These are phyloP conservation scores for Microstegium vimineum DNA, from an alignment of 176 grass and related monocot species.

Conservation along the genomic window DNA sequence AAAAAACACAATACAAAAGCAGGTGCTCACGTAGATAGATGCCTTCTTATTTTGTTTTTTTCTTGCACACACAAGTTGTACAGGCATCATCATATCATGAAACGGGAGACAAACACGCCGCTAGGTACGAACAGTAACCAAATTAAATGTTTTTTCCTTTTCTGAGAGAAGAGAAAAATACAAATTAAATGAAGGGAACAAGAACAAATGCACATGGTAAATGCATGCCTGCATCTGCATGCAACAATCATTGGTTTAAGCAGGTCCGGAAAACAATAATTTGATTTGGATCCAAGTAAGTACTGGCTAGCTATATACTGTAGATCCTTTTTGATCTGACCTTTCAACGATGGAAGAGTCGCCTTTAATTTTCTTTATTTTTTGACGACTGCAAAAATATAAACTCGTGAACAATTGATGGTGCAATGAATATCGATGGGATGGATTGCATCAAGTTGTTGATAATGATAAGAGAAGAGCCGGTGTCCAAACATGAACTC, in stretches of 20 bases:
- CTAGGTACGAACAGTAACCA: too few species aligned
- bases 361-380: too few species aligned
- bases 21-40: too few species aligned
- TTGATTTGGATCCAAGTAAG: too few species aligned
- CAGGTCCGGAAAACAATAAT: neutral
- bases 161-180: too few species aligned
- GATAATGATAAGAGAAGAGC: neutral
- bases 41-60: too few species aligned
- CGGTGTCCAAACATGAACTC: neutral
- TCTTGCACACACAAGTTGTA: too few species aligned
- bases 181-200: neutral
- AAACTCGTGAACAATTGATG: slow-evolving; percentile 1
- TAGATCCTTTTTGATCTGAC: slow-evolving; percentile 7
- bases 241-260: neutral
- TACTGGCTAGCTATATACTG: neutral
- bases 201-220: neutral
- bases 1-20: too few species aligned
- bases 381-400: neutral
- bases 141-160: too few species aligned
- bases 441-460: neutral
- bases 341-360: neutral
- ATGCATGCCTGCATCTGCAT: neutral
- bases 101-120: too few species aligned
- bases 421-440: slow-evolving; percentile 2
- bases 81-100: too few species aligned